Conservation (phyloP, 163 green algal genomes). For the Chlorella variabilis region DNA sequence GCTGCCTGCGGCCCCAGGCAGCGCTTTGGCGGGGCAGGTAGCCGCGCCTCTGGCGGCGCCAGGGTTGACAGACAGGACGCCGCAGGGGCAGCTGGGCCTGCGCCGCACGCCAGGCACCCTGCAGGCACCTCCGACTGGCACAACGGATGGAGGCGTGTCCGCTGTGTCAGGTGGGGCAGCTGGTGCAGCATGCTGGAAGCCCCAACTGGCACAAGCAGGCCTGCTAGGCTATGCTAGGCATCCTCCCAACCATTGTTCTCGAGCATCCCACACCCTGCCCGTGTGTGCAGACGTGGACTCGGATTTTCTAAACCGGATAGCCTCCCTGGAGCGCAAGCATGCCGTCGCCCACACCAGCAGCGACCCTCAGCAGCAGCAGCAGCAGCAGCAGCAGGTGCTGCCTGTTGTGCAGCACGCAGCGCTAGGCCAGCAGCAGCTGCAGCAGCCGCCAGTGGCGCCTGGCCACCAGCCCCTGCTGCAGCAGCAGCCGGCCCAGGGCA, state of each 20-base stretch:
- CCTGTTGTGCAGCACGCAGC: not conserved
- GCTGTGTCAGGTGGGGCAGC: not conserved
- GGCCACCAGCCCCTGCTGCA: not conserved
- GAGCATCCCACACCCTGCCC: not conserved
- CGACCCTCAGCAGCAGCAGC: not conserved
- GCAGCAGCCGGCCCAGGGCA: not conserved
- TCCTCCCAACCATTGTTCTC: no score
- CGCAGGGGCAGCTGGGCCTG: slow-evolving; percentile 21
- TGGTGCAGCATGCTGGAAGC: not conserved
- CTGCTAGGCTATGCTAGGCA: no score
- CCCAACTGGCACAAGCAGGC: not conserved
- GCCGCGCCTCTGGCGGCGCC: no score
- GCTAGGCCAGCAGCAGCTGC: not conserved
- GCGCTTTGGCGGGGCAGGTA: not conserved
- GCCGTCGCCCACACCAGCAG: not conserved
- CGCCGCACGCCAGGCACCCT: not conserved
- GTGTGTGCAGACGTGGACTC: slow-evolving; percentile 39
- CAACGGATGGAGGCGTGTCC: slow-evolving; percentile 18
- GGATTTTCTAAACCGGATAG: slow-evolving; percentile 38
- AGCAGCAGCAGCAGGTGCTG: no score
- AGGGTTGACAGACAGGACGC: not conserved
- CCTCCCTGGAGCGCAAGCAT: slow-evolving; percentile 42
- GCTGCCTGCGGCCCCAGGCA: no score
- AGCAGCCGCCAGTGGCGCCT: not conserved
- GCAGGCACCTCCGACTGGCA: not conserved